Evolutionary conservation across 1,284 basidiomycete genomes (phyloP), one percentile per base, ranked within the genome.

Genomic region (Trichosporon coremiiforme): DNA sequence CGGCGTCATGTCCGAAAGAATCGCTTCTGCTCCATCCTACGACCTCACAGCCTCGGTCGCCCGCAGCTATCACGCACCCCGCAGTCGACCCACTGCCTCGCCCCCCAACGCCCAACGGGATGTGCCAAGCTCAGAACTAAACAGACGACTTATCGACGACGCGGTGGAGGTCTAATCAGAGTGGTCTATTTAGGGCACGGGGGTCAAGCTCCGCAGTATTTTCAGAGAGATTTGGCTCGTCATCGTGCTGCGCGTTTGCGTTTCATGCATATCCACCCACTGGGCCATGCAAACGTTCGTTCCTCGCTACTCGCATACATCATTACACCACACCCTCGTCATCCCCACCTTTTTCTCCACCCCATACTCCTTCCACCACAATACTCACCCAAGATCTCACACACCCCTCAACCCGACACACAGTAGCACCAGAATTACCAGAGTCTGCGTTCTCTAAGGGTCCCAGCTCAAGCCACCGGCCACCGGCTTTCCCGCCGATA

Each of bases 231-330:
- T 13, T 4, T 45, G 6, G 17, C 41, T 45, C 17, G 17, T 45
- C 41, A 17, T 45, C 13, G 36, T 13, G 41, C 41, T 17, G 41
- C 41, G 41, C 41, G 2, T 45, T 12, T n/a, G 17, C 15, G 41
- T n/a, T 45, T 45, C 41, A 45, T 45, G 41, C 41, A 45, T 45
- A 45, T 45, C 41, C 15, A 45, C 36, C 36, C n/a, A n/a, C n/a
- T n/a, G n/a, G n/a, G n/a, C 36, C 10, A 38, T 38, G 41, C 41
- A 45, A 45, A 45, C 41, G 41, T 45, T 45, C 41, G 10, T 45
- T 45, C 41, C 41, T 45, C 41, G 41, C 41, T 45, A n/a, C 41
- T 45, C 41, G 41, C 41, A 41, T 45, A 45, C 41, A 45, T 45
- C 41, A 45, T 45, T 10, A 41, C 41, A 45, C 17, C 17, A 6